These are phyloP conservation scores for Colletotrichum sp. DNA, from an alignment of 2,329 filamentous ascomycete genomes.

Conservation along the genomic window DNA sequence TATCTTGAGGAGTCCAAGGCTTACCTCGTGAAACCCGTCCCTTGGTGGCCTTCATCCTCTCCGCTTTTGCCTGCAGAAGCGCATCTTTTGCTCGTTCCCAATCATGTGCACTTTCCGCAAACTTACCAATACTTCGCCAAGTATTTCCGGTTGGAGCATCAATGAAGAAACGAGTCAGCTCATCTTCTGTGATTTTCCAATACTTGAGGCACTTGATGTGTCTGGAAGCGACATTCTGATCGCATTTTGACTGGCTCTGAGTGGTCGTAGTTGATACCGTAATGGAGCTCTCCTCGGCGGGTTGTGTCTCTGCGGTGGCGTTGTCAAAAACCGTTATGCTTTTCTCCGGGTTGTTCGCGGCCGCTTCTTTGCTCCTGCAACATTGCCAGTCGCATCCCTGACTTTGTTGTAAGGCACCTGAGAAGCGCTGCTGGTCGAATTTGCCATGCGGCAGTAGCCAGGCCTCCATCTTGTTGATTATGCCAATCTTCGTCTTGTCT, in stretches of 20 bases:
- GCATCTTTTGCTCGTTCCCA: background rate
- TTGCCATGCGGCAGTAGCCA: background rate
- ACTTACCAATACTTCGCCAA: background rate
- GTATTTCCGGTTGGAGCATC: background rate
- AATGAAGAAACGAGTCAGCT: background rate
- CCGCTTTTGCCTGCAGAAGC: background rate
- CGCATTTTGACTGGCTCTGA: background rate
- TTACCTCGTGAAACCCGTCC: background rate
- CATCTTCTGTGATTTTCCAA: background rate
- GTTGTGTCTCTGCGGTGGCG: fast-evolving
- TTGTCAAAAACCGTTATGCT: background rate
- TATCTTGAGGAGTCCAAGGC: background rate
- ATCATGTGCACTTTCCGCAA: background rate
- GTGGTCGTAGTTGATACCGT: background rate
- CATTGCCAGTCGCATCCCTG: background rate
- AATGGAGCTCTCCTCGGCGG: too few species aligned
- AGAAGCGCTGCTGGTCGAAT: background rate
- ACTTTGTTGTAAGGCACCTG: background rate
- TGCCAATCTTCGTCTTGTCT: background rate
- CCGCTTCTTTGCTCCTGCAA: background rate
- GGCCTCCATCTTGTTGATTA: background rate
- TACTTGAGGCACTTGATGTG: background rate
- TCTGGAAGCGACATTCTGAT: background rate
- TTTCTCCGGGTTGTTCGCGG: background rate
- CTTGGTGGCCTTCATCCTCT: background rate